Evolutionary conservation across 768 basidiomycete genomes (phyloP).

Genomic region (Suillus plorans): DNA sequence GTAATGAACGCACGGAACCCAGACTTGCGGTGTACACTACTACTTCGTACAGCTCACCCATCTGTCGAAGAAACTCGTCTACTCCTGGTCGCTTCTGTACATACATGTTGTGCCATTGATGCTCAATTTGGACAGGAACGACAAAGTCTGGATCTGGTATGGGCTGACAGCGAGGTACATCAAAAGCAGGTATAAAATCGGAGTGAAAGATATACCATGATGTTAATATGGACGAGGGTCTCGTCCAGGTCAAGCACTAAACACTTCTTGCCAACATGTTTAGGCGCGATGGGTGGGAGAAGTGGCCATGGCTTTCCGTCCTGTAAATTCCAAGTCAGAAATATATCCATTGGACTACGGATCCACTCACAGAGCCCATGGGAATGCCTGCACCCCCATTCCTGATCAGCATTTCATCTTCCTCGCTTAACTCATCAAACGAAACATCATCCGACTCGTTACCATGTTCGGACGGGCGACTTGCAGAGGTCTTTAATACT

Average conservation of each 20-base stretch:
- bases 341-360: background rate
- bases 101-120: constrained; percentile 93
- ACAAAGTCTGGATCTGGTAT: constrained; percentile 89
- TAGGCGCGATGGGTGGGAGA: constrained; percentile 69
- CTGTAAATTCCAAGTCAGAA: constrained; percentile 34
- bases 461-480: constrained; percentile 38
- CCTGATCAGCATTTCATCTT: constrained; percentile 79
- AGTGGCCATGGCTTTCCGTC: constrained; percentile 81
- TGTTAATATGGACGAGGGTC: constrained; percentile 89
- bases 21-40: constrained; percentile 94
- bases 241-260: constrained; percentile 94
- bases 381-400: constrained; percentile 91
- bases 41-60: constrained; percentile 94
- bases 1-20: constrained; percentile 66
- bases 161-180: constrained; percentile 46
- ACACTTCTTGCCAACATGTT: constrained; percentile 82
- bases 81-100: constrained; percentile 95
- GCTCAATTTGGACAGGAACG: constrained; percentile 95
- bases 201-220: constrained; percentile 62
- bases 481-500: background rate
- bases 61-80: constrained; percentile 88
- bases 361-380: constrained; percentile 68
- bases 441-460: constrained; percentile 37
- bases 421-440: constrained; percentile 34
- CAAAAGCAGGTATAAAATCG: background rate